Evolutionary conservation across 2,329 filamentous ascomycete genomes (phyloP).

Genomic region (Cladophialophora chaetospira): DNA sequence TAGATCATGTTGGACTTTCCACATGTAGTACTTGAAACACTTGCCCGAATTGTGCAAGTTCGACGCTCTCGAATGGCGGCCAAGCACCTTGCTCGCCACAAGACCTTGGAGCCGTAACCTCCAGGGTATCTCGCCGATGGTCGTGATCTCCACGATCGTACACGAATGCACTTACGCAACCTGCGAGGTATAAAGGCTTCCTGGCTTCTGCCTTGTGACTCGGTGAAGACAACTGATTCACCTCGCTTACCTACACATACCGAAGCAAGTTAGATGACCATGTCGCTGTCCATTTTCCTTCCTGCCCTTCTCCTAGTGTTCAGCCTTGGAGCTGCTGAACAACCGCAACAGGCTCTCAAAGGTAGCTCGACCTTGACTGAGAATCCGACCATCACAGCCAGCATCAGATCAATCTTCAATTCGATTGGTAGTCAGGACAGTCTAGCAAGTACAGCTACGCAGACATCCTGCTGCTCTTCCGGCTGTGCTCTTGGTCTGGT

Average conservation of each 20-base stretch:
- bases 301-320: not conserved
- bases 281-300: not conserved
- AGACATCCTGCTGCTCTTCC: constrained; percentile 1
- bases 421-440: not conserved
- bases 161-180: no score
- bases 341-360: not conserved
- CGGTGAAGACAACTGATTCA: no score
- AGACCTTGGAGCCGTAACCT: not conserved
- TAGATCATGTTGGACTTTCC: not conserved
- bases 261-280: not conserved
- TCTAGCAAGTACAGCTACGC: not conserved
- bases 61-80: not conserved
- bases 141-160: no score
- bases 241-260: not conserved
- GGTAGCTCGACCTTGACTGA: not conserved
- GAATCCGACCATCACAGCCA: constrained; percentile 10
- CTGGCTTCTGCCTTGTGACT: no score
- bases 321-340: not conserved
- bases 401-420: constrained; percentile 18
- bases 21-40: not conserved
- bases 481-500: constrained; percentile 16
- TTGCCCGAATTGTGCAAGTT: not conserved
- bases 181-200: no score
- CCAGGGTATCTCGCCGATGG: no score
- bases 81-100: not conserved